Conservation (phyloP, 1,284 basidiomycete species). For the Cryptococcus sp. region DNA sequence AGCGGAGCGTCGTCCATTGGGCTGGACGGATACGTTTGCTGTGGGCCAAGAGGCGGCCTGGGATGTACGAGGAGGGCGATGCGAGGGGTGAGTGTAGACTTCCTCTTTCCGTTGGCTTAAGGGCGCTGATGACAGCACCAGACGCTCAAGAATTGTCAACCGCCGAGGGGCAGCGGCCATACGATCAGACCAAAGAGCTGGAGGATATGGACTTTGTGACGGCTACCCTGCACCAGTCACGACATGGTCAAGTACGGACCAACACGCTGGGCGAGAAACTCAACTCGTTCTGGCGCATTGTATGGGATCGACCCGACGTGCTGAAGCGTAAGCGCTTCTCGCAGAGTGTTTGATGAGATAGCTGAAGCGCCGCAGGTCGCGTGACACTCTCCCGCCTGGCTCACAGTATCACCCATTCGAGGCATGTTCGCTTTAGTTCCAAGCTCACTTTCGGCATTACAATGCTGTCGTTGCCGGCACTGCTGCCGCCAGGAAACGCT, state of each 20-base stretch:
- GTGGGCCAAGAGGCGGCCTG: slow-evolving; percentile 6
- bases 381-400: slow-evolving; percentile 40
- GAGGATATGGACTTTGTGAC: slow-evolving; percentile 35
- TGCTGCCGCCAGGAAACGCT: slow-evolving; percentile 39
- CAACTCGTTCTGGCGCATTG: slow-evolving; percentile 27
- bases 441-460: slow-evolving; percentile 55
- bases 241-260: not conserved
- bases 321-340: slow-evolving; percentile 27
- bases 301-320: slow-evolving; percentile 40
- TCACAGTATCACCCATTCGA: slow-evolving; percentile 48
- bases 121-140: no score
- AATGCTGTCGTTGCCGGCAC: slow-evolving; percentile 53
- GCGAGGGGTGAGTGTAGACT: not conserved
- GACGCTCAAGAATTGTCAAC: no score
- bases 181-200: slow-evolving; percentile 18
- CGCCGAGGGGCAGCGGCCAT: slow-evolving; percentile 5
- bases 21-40: slow-evolving; percentile 3
- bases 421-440: slow-evolving; percentile 53
- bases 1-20: slow-evolving; percentile 7
- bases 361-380: slow-evolving; percentile 23
- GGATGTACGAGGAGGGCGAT: slow-evolving; percentile 3
- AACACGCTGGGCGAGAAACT: no score
- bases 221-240: slow-evolving; percentile 19
- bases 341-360: no score
- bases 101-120: no score